Base-by-base conservation (phyloP, 164 flowering plant species). In the Vitis amurensis region DNA sequence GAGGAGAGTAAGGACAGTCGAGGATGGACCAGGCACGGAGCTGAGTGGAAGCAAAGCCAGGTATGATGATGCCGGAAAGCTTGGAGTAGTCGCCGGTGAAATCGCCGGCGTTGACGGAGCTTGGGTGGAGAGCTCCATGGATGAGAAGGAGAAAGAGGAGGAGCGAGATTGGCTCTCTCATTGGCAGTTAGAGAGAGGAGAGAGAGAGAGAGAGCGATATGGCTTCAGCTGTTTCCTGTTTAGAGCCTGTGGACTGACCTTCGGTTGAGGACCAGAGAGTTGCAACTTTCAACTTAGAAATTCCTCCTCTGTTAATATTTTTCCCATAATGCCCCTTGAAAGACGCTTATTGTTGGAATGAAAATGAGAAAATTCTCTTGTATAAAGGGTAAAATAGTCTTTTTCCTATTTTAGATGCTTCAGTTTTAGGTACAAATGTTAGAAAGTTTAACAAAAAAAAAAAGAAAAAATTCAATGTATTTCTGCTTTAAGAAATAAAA, bases 1-100 rank as follows among this genome's bases (percentile, higher is more conserved):
- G 92, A n/a, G 98, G 99, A 51, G 98, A 90, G 86, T 83, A 95
- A 15, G 99, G 97, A 74, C 99, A 95, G 76, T 93, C 98, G 60
- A 95, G 89, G 29, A 95, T 82, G 3, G 99, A 93, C 98, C 99
- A 93, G 0, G 99, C 99, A 48, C 98, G 78, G n/a, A 95, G 90
- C 82, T 91, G 99, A 11, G 98, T 89, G 15, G 99, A 93, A 8
- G 98, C 99, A 72, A 87, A 93, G 3, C 99, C 99, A 0, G 99
- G 99, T 59, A 95, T 89, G 23, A 95, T 91, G 19, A 95, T 86
- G 19, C 97, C 99, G 2, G 99, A 95, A 8, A 93, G 79, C 87
- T 91, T 93, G 9, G 89, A 78, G 78, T 79, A 86, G 72, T 85
- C 86, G 16, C 86, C 87, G 52, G 63, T 9, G 68, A 85, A 83